These are phyloP conservation scores for Saccharomyces hybrid DNA, from an alignment of 1,139 yeast species.

Conservation along the genomic window DNA sequence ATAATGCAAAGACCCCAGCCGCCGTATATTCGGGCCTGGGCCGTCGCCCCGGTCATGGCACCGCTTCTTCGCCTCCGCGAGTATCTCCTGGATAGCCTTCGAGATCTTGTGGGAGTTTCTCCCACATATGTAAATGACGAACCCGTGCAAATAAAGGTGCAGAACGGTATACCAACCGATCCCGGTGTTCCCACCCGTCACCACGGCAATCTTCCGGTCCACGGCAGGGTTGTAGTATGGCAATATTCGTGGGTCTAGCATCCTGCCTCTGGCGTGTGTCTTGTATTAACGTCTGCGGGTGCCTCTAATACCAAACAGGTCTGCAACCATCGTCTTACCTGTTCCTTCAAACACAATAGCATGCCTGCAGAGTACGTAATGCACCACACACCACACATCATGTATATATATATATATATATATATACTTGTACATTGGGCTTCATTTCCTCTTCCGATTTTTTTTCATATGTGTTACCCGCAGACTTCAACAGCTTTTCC, in stretches of 20 bases:
- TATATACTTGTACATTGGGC: not conserved
- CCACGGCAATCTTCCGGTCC: conserved; percentile 53
- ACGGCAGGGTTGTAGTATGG: conserved; percentile 32
- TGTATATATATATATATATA: not conserved
- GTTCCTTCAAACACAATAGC: not conserved
- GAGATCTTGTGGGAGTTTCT: conserved; percentile 49
- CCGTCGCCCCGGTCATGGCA: conserved; percentile 5
- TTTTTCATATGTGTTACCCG: not conserved
- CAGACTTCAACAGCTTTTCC: not conserved
- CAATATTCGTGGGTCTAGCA: conserved; percentile 25
- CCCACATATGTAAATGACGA: conserved; percentile 64
- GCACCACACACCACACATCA: not conserved
- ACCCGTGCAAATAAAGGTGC: conserved; percentile 74
- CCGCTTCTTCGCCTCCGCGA: conserved; percentile 42
- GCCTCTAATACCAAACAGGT: not conserved
- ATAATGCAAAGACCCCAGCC: conserved; percentile 50
- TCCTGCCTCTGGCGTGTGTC: conserved; percentile 2
- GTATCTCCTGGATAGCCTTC: conserved; percentile 49
- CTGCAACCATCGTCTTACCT: not conserved
- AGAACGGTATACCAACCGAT: conserved; percentile 71
- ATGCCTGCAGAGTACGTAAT: not conserved
- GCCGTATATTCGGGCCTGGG: conserved; percentile 12
- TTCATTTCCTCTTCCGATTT: not conserved
- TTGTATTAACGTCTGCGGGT: not conserved
- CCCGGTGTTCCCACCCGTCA: conserved; percentile 78